These are phyloP conservation scores for Suhomyces choctaworum DNA, from an alignment of 1,139 yeast species.

Conservation along the genomic window DNA sequence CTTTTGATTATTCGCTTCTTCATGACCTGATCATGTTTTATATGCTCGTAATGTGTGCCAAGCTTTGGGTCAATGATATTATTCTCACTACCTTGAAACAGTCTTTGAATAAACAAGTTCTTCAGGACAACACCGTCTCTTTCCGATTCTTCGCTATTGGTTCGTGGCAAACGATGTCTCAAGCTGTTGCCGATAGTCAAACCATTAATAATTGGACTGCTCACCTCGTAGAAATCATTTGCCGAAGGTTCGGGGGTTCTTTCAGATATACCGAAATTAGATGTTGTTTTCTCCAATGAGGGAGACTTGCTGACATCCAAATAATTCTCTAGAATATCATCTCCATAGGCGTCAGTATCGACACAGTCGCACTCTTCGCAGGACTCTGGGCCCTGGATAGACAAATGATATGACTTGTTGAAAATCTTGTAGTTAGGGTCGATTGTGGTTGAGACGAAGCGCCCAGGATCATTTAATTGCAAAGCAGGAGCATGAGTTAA, in stretches of 20 bases:
- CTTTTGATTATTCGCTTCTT: slow-evolving; percentile 19
- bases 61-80: background rate
- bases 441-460: background rate
- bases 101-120: slow-evolving; percentile 21
- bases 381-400: slow-evolving; percentile 27
- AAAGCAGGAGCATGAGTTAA: too few species aligned
- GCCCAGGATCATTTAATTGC: too few species aligned
- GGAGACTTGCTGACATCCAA: slow-evolving; percentile 28
- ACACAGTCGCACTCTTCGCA: slow-evolving; percentile 10
- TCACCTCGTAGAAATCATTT: slow-evolving; percentile 27
- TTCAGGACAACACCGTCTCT: slow-evolving; percentile 10
- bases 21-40: too few species aligned
- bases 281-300: slow-evolving; percentile 13
- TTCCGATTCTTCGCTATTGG: slow-evolving; percentile 7
- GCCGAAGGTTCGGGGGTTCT: slow-evolving; percentile 13
- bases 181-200: slow-evolving; percentile 36
- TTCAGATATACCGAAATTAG: slow-evolving; percentile 6
- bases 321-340: slow-evolving; percentile 39
- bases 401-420: slow-evolving; percentile 32
- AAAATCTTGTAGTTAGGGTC: slow-evolving; percentile 14
- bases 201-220: slow-evolving; percentile 41
- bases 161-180: slow-evolving; percentile 20
- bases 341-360: slow-evolving; percentile 21
- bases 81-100: background rate
- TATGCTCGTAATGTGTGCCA: too few species aligned